Conservation (phyloP, 2,329 filamentous ascomycete genomes). For the Didymella pinodella region DNA sequence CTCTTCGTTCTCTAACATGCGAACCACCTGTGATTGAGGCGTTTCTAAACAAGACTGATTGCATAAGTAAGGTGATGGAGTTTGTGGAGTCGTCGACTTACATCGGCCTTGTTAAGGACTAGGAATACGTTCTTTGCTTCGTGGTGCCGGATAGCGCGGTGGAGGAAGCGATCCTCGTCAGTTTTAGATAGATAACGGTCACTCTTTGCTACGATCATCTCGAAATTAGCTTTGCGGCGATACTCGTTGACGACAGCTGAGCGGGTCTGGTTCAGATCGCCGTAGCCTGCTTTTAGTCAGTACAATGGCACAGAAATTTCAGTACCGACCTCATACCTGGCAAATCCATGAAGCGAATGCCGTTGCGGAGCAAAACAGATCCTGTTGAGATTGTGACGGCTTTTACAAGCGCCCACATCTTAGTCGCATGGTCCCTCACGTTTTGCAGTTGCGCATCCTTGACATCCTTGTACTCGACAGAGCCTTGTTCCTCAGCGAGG, state of each 20-base stretch:
- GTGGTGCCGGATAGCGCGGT: neutral
- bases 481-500: neutral
- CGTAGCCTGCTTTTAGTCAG: constrained; percentile 21
- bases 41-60: neutral
- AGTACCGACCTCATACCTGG: constrained; percentile 12
- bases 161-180: neutral
- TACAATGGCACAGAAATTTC: neutral
- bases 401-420: constrained; percentile 25
- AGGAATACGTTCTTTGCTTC: constrained; percentile 19
- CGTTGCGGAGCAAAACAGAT: constrained; percentile 14
- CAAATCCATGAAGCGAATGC: constrained; percentile 18
- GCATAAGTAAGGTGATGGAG: too few relatives aligned
- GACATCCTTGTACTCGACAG: constrained; percentile 7
- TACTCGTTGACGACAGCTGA: constrained; percentile 19
- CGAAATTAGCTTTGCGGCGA: constrained; percentile 19
- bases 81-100: constrained; percentile 2
- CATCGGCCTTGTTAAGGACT: constrained; percentile 25
- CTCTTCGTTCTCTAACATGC: neutral
- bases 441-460: constrained; percentile 2
- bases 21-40: neutral
- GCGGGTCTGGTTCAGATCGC: constrained; percentile 26
- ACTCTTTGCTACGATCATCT: constrained; percentile 18
- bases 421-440: neutral
- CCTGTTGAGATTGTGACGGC: constrained; percentile 22
- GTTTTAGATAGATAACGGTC: constrained; percentile 8